These are phyloP conservation scores for Hypoxylon subgilvum DNA, from an alignment of 495 filamentous ascomycete genomes.

Conservation along the genomic window DNA sequence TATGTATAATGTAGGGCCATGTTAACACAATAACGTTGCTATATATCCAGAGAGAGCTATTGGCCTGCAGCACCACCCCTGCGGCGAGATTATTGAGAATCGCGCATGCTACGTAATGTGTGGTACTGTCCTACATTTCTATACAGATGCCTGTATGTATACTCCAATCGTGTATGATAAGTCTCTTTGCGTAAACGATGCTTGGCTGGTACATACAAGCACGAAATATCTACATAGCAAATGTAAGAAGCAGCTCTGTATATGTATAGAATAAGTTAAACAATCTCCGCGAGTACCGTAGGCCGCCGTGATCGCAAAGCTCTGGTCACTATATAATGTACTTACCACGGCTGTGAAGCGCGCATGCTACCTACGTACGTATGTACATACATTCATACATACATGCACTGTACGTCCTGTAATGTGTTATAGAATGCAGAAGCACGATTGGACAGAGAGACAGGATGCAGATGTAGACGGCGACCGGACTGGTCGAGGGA, in stretches of 20 bases:
- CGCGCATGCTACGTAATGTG: slow-evolving; percentile 33
- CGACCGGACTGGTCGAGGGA: slow-evolving; percentile 24
- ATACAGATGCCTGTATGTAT: slow-evolving; percentile 24
- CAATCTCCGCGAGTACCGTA: slow-evolving; percentile 11
- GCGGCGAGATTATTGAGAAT: slow-evolving; percentile 24
- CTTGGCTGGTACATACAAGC: slow-evolving; percentile 29
- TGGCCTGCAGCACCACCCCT: slow-evolving; percentile 22
- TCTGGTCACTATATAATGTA: slow-evolving; percentile 22
- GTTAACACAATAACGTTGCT: slow-evolving; percentile 21
- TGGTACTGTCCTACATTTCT: slow-evolving; percentile 25
- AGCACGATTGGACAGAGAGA: slow-evolving; percentile 23
- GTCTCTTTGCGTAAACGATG: slow-evolving; percentile 10
- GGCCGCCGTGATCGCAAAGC: slow-evolving; percentile 30
- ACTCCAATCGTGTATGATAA: slow-evolving; percentile 17
- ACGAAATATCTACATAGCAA: slow-evolving; percentile 10
- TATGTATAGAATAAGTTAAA: slow-evolving; percentile 25
- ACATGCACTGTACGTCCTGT: slow-evolving; percentile 24
- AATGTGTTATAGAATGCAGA: slow-evolving; percentile 28
- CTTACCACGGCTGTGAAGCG: no score
- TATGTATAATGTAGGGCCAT: slow-evolving; percentile 22
- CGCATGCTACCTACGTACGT: slow-evolving; percentile 13
- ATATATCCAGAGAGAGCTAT: slow-evolving; percentile 30
- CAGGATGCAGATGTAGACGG: slow-evolving; percentile 26
- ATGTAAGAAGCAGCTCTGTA: slow-evolving; percentile 7
- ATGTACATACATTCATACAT: slow-evolving; percentile 9